These are phyloP conservation scores for Pterulicium gracile DNA, from an alignment of 1,284 basidiomycete genomes.

Conservation along the genomic window DNA sequence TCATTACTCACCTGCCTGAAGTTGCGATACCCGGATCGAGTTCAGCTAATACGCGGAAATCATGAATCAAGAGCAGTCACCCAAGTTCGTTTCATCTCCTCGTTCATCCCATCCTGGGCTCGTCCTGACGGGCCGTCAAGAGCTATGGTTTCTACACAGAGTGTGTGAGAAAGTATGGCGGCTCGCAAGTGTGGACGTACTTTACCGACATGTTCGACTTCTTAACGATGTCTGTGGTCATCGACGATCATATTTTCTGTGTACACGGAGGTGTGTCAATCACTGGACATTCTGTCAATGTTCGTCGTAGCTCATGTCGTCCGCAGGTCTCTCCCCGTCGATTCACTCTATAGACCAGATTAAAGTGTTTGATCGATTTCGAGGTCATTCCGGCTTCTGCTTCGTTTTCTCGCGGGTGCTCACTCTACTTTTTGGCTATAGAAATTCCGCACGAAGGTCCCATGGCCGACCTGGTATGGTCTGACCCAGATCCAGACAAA, in stretches of 20 bases:
- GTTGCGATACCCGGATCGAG: conserved; percentile 91
- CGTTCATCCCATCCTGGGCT: conserved; percentile 7
- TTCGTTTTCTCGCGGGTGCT: conserved; percentile 12
- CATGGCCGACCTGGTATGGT: conserved; percentile 99
- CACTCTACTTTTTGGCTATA: conserved; percentile 22
- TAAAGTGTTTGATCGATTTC: conserved; percentile 97
- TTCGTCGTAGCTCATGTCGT: conserved; percentile 8
- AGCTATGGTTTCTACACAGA: conserved; percentile 99
- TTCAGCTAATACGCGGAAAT: conserved; percentile 96
- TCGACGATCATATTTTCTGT: conserved; percentile 98
- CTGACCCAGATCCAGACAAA: conserved; percentile 97
- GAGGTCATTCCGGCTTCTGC: conserved; percentile 43
- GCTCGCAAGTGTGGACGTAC: conserved; percentile 95
- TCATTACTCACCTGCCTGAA: conserved; percentile 96
- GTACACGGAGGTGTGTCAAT: conserved; percentile 78
- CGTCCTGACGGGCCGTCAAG: conserved; percentile 33
- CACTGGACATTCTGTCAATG: no score
- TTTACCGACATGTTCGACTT: conserved; percentile 99
- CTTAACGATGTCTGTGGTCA: conserved; percentile 92
- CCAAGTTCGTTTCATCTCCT: conserved; percentile 47
- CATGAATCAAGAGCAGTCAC: conserved; percentile 98
- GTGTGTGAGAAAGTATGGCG: conserved; percentile 96
- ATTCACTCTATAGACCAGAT: conserved; percentile 99
- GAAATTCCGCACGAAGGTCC: conserved; percentile 99
- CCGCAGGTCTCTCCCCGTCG: conserved; percentile 82